phyloP scores from a whole-genome alignment of 177 flowering plant genomes.

The Vitis hybrid region DNA sequence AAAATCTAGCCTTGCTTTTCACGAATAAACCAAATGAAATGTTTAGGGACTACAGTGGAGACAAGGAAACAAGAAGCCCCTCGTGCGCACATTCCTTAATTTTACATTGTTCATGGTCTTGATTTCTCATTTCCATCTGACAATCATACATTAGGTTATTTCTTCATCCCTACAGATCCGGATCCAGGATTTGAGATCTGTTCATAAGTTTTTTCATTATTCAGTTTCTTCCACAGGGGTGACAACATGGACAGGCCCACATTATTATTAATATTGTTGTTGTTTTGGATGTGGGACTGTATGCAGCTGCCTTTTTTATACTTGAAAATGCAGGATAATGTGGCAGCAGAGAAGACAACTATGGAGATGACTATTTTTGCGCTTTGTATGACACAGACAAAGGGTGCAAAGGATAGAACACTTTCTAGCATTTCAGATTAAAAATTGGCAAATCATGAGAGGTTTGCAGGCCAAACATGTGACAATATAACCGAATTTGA shows the following conservation, averaged over 20 bases:
- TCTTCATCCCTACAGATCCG: background rate
- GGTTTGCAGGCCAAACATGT: no score
- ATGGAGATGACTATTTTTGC: no score
- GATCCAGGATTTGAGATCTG: conserved; percentile 1
- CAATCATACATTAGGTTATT: background rate
- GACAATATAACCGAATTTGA: no score
- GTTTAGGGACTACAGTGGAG: background rate
- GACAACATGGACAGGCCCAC: conserved; percentile 4
- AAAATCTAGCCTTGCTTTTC: no score
- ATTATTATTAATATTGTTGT: no score
- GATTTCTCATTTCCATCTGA: background rate
- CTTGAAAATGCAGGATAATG: conserved; percentile 9
- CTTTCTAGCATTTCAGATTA: no score
- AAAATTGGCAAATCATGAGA: no score
- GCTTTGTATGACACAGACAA: no score
- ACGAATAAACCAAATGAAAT: no score
- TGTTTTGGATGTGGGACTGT: background rate
- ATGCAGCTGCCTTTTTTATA: conserved; percentile 1
- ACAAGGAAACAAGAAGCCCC: conserved; percentile 4
- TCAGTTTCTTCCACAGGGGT: background rate
- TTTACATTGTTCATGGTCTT: background rate
- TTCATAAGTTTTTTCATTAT: background rate
- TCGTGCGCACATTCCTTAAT: conserved; percentile 8
- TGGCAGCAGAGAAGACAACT: conserved; percentile 5
- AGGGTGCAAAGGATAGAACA: no score